These are phyloP conservation scores for Pyrenopolyporus hunteri DNA, from an alignment of 495 filamentous ascomycete species.

Conservation along the genomic window DNA sequence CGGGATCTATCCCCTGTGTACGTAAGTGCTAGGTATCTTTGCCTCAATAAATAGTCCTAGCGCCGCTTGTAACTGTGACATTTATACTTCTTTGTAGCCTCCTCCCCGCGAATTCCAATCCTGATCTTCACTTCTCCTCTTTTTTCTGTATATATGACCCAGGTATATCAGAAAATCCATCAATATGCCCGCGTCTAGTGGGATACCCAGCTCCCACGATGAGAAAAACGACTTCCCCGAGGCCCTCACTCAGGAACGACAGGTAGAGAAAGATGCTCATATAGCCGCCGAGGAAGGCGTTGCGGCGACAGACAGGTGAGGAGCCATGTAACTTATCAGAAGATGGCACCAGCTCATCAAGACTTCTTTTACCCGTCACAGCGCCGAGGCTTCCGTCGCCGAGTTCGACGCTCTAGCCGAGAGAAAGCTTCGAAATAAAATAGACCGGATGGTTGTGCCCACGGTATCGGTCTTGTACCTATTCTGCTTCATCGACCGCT, in stretches of 20 bases:
- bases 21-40: too few relatives aligned
- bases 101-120: too few relatives aligned
- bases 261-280: conserved; percentile 39
- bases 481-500: conserved; percentile 68
- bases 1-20: too few relatives aligned
- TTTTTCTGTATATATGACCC: too few relatives aligned
- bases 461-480: conserved; percentile 63
- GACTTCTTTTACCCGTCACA: conserved; percentile 28
- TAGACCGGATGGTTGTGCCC: conserved; percentile 60
- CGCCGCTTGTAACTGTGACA: too few relatives aligned
- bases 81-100: too few relatives aligned
- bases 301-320: conserved; percentile 66
- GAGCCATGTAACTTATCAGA: too few relatives aligned
- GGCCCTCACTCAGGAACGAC: conserved; percentile 8
- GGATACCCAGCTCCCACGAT: not conserved
- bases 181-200: not conserved
- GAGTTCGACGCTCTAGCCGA: conserved; percentile 66
- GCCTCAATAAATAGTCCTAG: too few relatives aligned
- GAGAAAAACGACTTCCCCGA: not conserved
- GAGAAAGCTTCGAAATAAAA: conserved; percentile 57
- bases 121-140: too few relatives aligned
- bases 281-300: conserved; percentile 63
- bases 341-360: not conserved
- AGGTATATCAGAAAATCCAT: not conserved
- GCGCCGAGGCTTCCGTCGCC: conserved; percentile 61